Evolutionary conservation across 345 rosid species (phyloP), one percentile per base, ranked within the genome.

Genomic region (Aethionema arabicum): DNA sequence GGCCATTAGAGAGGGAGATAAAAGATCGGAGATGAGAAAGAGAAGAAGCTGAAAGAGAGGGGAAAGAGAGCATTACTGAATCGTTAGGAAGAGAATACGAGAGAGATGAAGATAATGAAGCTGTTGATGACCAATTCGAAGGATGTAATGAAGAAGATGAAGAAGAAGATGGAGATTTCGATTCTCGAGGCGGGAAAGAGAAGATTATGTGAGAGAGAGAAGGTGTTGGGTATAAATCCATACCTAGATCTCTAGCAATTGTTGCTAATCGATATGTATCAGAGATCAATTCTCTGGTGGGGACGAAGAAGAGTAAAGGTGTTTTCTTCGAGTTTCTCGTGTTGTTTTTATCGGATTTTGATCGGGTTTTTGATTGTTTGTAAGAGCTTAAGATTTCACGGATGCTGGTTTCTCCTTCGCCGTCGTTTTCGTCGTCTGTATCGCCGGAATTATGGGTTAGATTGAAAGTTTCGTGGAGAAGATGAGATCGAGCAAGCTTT

Each of bases 201-300:
- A 85, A 83, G 72, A 85, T 67, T 75, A 85, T 78, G 80, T 83
- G 92, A 31, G 92, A 85, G 67, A 85, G 92, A 0, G 92, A 83
- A 6, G 88, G 86, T 11, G 83, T 78, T 4, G 92, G 92, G 66
- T 79, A 73, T 35, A 83, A 68, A 56, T 81, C 89, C 86, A 86
- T 83, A 38, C 92, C 92, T 76, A 81, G 80, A 70, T 83, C 83
- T 67, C 92, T 78, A 2, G 87, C 85, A 4, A 85, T 72, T 46
- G 76, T 67, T 10, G 92, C 88, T 44, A 86, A 61, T 57, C 79
- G 74, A 68, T 78, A 81, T 0, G 85, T 77, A 39, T 86, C 88
- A 4, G 82, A 27, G 58, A 85, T 74, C 35, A 81, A 67, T 74
- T 86, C 86, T 39, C 68, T 68, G 0, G 82, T 67, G 5, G 87